A percentile compares a stretch with the other conserved stretches of the same genome.
Conservation (phyloP, 495 filamentous ascomycete genomes). For the Hypoxylon subgilvum region DNA sequence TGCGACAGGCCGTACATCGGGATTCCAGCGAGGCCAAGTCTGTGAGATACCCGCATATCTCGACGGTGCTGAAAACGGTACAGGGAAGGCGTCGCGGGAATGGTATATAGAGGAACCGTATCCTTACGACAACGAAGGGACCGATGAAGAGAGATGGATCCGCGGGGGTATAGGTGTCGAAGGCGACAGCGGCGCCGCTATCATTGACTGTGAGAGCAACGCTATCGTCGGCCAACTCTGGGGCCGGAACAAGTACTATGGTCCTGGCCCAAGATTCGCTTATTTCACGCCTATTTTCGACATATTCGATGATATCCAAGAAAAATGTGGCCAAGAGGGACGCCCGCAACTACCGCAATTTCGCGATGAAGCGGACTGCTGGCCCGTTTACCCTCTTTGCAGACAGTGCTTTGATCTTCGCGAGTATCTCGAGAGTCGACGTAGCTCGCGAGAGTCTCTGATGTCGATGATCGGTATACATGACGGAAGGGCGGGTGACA, state of each 20-base stretch:
- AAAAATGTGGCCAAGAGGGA: constrained; percentile 33
- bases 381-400: constrained; percentile 40
- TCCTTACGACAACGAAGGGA: constrained; percentile 39
- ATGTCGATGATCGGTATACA: constrained; percentile 40
- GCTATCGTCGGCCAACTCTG: constrained; percentile 45
- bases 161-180: constrained; percentile 46
- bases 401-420: constrained; percentile 38
- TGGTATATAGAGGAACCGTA: constrained; percentile 44
- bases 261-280: constrained; percentile 35
- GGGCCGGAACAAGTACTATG: constrained; percentile 43
- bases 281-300: constrained; percentile 46
- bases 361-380: constrained; percentile 37
- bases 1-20: constrained; percentile 41
- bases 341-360: constrained; percentile 39
- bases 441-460: constrained; percentile 38
- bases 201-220: constrained; percentile 41
- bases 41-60: constrained; percentile 42
- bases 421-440: constrained; percentile 39
- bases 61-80: constrained; percentile 33
- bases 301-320: constrained; percentile 43
- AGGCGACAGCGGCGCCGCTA: constrained; percentile 45
- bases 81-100: constrained; percentile 42
- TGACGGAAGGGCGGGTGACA: constrained; percentile 29
- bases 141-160: constrained; percentile 45
- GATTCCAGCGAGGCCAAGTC: constrained; percentile 37